Evolutionary conservation across 1,284 basidiomycete genomes (phyloP).

Genomic region (Acaromyces ingoldii): DNA sequence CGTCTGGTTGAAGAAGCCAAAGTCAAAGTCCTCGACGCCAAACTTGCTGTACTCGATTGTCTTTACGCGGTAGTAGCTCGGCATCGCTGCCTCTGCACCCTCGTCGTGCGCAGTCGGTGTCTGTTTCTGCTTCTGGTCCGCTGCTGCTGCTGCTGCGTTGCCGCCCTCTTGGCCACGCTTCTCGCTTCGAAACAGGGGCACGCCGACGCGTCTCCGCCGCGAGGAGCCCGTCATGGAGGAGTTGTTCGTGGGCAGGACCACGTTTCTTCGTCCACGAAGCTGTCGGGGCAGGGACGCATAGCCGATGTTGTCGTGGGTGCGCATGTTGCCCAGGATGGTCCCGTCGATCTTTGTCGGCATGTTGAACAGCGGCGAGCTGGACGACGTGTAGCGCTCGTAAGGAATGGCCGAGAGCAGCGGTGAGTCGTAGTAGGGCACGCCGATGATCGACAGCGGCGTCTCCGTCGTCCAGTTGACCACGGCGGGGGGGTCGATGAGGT

Average conservation of each 20-base stretch:
- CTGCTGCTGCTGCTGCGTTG: conserved; percentile 8
- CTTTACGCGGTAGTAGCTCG: conserved; percentile 79
- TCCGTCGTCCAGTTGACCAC: conserved; percentile 73
- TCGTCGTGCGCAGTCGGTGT: no score
- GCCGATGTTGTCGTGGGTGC: conserved; percentile 78
- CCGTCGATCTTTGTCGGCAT: conserved; percentile 72
- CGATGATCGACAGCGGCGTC: conserved; percentile 84
- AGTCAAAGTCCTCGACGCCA: conserved; percentile 99
- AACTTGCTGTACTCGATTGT: conserved; percentile 98
- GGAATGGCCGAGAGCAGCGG: conserved; percentile 72
- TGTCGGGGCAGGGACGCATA: conserved; percentile 81
- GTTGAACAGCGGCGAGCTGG: conserved; percentile 56
- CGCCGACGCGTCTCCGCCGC: conserved; percentile 47
- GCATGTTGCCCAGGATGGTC: conserved; percentile 71
- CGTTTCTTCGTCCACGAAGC: conserved; percentile 73
- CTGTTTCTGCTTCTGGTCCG: no score
- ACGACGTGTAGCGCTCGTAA: conserved; percentile 32
- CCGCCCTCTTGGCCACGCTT: conserved; percentile 9
- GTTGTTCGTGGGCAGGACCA: no score
- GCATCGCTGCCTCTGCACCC: conserved; percentile 56
- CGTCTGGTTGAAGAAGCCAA: conserved; percentile 63
- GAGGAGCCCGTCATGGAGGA: conserved; percentile 34
- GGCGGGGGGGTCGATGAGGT: conserved; percentile 65
- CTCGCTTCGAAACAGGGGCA: conserved; percentile 78
- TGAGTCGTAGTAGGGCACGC: conserved; percentile 78